Evolutionary conservation across 2,329 filamentous ascomycete species (phyloP).

Genomic region (Claviceps humidiphila): DNA sequence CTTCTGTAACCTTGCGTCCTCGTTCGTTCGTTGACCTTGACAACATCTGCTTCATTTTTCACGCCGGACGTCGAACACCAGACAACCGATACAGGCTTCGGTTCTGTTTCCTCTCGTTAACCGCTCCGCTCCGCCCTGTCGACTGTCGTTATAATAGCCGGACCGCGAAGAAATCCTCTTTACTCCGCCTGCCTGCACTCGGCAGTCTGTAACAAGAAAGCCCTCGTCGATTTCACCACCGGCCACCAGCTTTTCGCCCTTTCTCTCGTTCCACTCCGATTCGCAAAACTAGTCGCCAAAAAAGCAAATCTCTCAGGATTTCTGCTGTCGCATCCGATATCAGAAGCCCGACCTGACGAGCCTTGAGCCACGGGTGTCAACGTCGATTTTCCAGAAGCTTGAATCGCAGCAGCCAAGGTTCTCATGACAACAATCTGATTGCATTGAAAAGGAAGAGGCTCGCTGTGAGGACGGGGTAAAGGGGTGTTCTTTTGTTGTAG

Average conservation of each 20-base stretch:
- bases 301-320: background rate
- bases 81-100: background rate
- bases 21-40: background rate
- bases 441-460: background rate
- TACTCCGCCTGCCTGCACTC: background rate
- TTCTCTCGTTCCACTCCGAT: background rate
- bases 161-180: background rate
- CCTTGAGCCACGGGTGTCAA: background rate
- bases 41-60: background rate
- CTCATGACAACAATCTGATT: background rate
- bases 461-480: background rate
- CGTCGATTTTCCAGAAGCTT: background rate
- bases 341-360: background rate
- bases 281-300: background rate
- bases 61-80: constrained; percentile 3
- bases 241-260: background rate
- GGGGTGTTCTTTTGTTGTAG: background rate
- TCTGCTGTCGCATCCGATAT: background rate
- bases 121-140: background rate
- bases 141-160: background rate
- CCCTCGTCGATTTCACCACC: background rate
- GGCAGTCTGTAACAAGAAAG: background rate
- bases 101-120: background rate
- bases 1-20: background rate
- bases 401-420: background rate